A percentile compares a stretch with the other conserved stretches of the same genome.
phyloP scores from a whole-genome alignment of 805 yeast species.

The Starmerella roubikii region DNA sequence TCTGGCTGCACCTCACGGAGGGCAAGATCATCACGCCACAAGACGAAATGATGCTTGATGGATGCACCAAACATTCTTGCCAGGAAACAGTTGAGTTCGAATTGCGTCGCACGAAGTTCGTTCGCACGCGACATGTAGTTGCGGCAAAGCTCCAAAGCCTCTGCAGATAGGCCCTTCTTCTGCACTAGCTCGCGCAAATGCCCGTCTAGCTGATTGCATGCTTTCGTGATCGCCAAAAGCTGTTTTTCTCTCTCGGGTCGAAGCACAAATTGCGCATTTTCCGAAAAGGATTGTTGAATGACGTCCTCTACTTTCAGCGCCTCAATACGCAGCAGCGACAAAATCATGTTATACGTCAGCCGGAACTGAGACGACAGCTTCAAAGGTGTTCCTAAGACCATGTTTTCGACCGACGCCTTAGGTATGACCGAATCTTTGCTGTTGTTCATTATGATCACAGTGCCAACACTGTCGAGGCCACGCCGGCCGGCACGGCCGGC shows the following conservation, averaged over 20 bases:
- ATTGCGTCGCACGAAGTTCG: too few relatives aligned
- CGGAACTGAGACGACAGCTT: constrained; percentile 85
- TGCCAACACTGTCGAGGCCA: constrained; percentile 86
- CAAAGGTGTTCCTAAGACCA: constrained; percentile 79
- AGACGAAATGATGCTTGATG: too few relatives aligned
- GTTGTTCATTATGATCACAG: constrained; percentile 76
- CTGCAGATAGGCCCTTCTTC: too few relatives aligned
- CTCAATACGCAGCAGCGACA: constrained; percentile 81
- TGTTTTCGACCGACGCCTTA: constrained; percentile 49
- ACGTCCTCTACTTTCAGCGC: constrained; percentile 95
- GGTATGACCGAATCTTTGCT: constrained; percentile 24
- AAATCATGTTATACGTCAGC: constrained; percentile 84
- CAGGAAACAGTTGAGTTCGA: too few relatives aligned
- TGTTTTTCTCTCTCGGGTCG: constrained; percentile 72
- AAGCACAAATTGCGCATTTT: constrained; percentile 71
- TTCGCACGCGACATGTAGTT: too few relatives aligned
- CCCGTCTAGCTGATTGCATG: too few relatives aligned
- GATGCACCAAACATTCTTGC: too few relatives aligned
- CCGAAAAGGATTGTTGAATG: constrained; percentile 92
- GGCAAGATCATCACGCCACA: too few relatives aligned
- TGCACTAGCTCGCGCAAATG: too few relatives aligned
- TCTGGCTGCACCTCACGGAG: too few relatives aligned
- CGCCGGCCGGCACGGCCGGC: constrained; percentile 98
- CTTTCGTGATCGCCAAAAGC: constrained; percentile 28
- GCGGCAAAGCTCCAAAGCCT: too few relatives aligned